A percentile compares a stretch with the other conserved stretches of the same genome.
phyloP scores from a whole-genome alignment of 169 alveolate species.

The Perkinsus olseni region DNA sequence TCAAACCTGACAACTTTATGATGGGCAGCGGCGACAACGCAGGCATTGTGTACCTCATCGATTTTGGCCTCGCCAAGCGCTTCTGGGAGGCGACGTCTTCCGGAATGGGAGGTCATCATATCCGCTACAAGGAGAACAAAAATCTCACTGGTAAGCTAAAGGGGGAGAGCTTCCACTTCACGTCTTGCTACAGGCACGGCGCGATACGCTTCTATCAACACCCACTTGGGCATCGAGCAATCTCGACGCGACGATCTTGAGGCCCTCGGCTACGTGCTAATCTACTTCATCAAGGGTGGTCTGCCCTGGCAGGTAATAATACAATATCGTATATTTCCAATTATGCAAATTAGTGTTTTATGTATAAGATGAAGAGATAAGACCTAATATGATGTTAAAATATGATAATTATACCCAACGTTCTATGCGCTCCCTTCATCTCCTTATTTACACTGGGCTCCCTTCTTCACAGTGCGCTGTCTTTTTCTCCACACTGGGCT shows the following conservation, averaged over 20 bases:
- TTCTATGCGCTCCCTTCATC: no score
- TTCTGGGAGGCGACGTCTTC: conserved; percentile 84
- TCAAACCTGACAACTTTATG: conserved; percentile 80
- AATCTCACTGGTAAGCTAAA: conserved; percentile 69
- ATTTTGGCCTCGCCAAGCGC: conserved; percentile 91
- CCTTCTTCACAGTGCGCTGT: no score
- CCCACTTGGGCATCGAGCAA: conserved; percentile 88
- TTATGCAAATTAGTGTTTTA: no score
- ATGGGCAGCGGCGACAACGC: conserved; percentile 75
- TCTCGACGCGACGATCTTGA: conserved; percentile 83
- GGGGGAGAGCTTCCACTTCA: not conserved
- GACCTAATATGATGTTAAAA: no score
- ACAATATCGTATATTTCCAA: no score
- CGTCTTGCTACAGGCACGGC: conserved; percentile 80
- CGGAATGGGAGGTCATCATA: conserved; percentile 82
- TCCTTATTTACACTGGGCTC: no score
- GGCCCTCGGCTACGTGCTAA: conserved; percentile 66
- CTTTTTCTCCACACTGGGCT: no score
- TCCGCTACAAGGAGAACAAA: conserved; percentile 91
- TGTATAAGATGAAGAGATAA: no score
- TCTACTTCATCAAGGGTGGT: conserved; percentile 80
- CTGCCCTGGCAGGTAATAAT: conserved; percentile 80
- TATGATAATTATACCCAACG: no score
- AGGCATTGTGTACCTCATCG: conserved; percentile 79
- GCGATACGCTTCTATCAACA: conserved; percentile 94